phyloP scores from a whole-genome alignment of 2,329 filamentous ascomycete species.

The Colletotrichum sp. region DNA sequence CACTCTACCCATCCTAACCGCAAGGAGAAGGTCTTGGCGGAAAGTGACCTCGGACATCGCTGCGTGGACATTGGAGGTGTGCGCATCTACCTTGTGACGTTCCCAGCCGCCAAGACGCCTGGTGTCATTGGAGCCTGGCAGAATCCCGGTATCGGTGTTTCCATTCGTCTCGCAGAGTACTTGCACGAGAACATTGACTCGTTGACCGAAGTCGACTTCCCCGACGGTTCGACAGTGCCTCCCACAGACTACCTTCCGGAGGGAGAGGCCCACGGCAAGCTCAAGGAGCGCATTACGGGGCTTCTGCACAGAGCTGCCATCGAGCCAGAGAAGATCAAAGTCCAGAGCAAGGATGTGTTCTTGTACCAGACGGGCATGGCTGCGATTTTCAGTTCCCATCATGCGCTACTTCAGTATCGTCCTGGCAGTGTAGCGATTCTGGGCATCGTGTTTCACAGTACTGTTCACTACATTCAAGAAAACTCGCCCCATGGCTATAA shows the following conservation, averaged over 20 bases:
- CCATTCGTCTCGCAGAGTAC: conserved; percentile 48
- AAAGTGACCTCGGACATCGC: conserved; percentile 39
- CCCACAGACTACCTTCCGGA: conserved; percentile 44
- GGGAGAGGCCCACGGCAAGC: conserved; percentile 36
- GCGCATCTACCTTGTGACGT: conserved; percentile 49
- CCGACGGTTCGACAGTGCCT: conserved; percentile 31
- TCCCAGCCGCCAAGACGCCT: conserved; percentile 36
- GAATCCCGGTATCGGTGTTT: conserved; percentile 50
- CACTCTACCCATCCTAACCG: conserved; percentile 40
- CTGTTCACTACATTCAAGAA: conserved; percentile 51
- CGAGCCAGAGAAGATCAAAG: conserved; percentile 28
- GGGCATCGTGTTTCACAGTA: conserved; percentile 58
- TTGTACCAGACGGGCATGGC: conserved; percentile 62
- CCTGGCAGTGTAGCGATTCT: conserved; percentile 45
- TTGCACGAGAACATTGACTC: conserved; percentile 41
- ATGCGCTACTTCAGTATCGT: conserved; percentile 38
- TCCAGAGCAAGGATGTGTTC: conserved; percentile 49
- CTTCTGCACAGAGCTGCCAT: conserved; percentile 46
- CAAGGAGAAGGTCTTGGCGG: conserved; percentile 36
- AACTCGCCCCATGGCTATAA: conserved; percentile 48
- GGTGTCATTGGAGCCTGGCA: conserved; percentile 50
- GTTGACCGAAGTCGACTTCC: conserved; percentile 37
- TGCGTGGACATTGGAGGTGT: conserved; percentile 46
- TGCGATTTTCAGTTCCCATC: conserved; percentile 49
- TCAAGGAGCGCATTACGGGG: conserved; percentile 45